Evolutionary conservation across 2,329 filamentous ascomycete species (phyloP).

Genomic region (Hirsutella minnesotensis): DNA sequence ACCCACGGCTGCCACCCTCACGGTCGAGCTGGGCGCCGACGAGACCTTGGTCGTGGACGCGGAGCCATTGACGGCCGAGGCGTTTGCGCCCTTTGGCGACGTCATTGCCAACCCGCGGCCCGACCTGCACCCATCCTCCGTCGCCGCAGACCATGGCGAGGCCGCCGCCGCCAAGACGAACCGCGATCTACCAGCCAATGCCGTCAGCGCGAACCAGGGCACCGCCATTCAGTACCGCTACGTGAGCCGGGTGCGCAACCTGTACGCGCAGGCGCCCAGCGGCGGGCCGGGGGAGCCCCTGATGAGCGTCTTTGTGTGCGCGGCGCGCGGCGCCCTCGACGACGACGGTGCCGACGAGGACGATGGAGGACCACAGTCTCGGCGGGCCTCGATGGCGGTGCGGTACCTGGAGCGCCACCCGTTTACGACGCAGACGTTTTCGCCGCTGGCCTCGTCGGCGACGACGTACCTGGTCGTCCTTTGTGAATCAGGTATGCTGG

Average conservation of each 20-base stretch:
- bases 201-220: slow-evolving; percentile 68
- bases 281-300: slow-evolving; percentile 36
- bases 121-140: slow-evolving; percentile 35
- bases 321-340: slow-evolving; percentile 17
- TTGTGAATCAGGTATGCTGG: too few species aligned
- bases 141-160: too few species aligned
- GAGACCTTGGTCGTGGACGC: slow-evolving; percentile 33
- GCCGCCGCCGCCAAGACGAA: slow-evolving; percentile 13
- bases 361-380: not conserved
- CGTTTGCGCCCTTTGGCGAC: slow-evolving; percentile 72
- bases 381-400: slow-evolving; percentile 23
- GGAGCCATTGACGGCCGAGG: slow-evolving; percentile 51
- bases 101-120: slow-evolving; percentile 65
- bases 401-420: slow-evolving; percentile 80
- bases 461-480: slow-evolving; percentile 74
- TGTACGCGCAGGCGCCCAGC: slow-evolving; percentile 56
- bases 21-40: not conserved
- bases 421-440: slow-evolving; percentile 88
- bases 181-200: slow-evolving; percentile 27
- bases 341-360: too few species aligned
- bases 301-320: slow-evolving; percentile 86
- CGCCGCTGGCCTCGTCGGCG: slow-evolving; percentile 50
- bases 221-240: slow-evolving; percentile 77
- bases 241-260: slow-evolving; percentile 61
- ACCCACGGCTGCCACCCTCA: not conserved